phyloP scores from a whole-genome alignment of 768 basidiomycete genomes.

The Lactifluus piperatus region DNA sequence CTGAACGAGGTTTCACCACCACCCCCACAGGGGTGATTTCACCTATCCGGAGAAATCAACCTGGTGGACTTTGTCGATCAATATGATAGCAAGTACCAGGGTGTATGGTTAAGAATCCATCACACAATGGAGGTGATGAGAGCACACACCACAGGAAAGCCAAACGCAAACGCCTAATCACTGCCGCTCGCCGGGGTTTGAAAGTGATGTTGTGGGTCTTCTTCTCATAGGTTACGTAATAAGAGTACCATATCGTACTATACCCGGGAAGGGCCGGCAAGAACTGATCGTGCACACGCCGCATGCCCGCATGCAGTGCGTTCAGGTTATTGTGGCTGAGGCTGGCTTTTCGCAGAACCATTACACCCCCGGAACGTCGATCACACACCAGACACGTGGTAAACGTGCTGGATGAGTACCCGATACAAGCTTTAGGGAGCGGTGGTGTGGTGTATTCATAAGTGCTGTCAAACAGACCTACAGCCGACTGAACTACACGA shows the following conservation, averaged over 20 bases:
- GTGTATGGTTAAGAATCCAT: not conserved
- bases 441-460: not conserved
- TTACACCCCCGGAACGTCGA: not conserved
- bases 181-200: too few species aligned
- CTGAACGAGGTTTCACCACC: constrained; percentile 1
- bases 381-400: not conserved
- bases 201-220: too few species aligned
- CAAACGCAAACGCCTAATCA: too few species aligned
- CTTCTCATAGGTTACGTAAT: too few species aligned
- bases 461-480: not conserved
- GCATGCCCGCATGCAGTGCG: not conserved
- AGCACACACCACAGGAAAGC: too few species aligned
- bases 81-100: not conserved
- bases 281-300: not conserved
- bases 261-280: not conserved
- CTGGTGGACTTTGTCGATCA: not conserved
- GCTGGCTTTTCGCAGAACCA: not conserved
- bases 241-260: not conserved
- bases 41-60: not conserved
- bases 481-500: not conserved
- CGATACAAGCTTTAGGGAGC: not conserved
- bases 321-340: not conserved
- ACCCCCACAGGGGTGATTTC: too few species aligned
- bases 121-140: not conserved
- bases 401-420: not conserved